Conservation (phyloP, 2,329 filamentous ascomycete genomes). For the Coniosporium uncinatum region DNA sequence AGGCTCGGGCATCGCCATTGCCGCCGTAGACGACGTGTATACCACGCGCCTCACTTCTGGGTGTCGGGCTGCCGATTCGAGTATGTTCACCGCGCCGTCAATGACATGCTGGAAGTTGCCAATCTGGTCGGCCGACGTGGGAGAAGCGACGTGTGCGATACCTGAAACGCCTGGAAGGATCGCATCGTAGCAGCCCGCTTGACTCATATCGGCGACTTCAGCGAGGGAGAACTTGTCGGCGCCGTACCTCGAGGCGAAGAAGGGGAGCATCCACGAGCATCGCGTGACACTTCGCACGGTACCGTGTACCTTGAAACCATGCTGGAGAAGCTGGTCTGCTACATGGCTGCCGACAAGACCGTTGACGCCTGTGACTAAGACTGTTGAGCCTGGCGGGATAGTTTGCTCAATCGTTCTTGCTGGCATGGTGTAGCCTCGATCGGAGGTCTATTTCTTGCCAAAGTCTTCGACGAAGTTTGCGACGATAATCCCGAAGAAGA, state of each 20-base stretch:
- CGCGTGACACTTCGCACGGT: constrained; percentile 21
- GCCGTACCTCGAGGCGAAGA: constrained; percentile 18
- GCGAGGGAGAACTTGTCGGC: constrained; percentile 18
- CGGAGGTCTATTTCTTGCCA: no score
- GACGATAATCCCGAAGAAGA: no score
- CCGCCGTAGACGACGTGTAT: constrained; percentile 4
- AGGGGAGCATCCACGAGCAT: constrained; percentile 19
- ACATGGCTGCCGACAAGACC: constrained; percentile 25
- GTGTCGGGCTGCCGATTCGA: constrained; percentile 11
- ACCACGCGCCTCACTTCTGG: constrained; percentile 5
- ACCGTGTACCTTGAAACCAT: constrained; percentile 26
- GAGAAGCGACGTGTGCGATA: constrained; percentile 15
- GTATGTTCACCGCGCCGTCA: constrained; percentile 14
- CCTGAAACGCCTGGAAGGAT: constrained; percentile 13
- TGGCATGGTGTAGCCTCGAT: no score
- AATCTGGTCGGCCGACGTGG: constrained; percentile 28
- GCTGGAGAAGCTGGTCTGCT: constrained; percentile 19
- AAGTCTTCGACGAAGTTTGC: no score
- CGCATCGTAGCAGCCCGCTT: constrained; percentile 24
- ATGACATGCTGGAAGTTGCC: constrained; percentile 25
- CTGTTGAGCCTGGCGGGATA: constrained; percentile 14
- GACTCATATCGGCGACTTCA: constrained; percentile 19
- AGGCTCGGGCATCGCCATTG: not conserved
- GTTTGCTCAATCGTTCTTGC: no score
- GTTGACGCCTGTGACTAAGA: constrained; percentile 27